Evolutionary conservation across 2,329 filamentous ascomycete species (phyloP), one percentile per base, ranked within the genome.

Genomic region (Alternaria rosae): DNA sequence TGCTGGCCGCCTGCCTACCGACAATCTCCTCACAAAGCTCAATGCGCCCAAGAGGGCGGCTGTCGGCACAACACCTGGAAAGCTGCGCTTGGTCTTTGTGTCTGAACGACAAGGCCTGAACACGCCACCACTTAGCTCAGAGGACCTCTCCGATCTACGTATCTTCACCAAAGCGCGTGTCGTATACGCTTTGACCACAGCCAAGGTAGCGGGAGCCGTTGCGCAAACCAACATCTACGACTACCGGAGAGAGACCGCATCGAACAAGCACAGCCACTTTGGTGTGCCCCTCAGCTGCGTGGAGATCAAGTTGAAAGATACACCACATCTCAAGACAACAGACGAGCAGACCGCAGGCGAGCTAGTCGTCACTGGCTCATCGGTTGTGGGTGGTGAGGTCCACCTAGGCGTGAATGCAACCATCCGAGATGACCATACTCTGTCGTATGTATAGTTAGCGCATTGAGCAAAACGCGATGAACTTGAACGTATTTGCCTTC

Each of bases 221-320:
- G 84, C 91, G 1, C 94, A 98, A 81, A 97, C 92, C 8, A 89
- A 92, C 64, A 85, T 94, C 41, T 96, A 92, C 75, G 94, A 98
- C 77, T 98, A 98, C 78, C 85, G 94, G 51, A 68, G 84, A 85
- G 38, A 79, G 42, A 76, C 79, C 44, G 54, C 68, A 7, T 76
- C 66, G 66, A 75, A 70, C 54, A 79, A 82, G 45, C 80, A 82
- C 47, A 83, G 80, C 60, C 93, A 97, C 78, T 97, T 98, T 74
- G 95, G 95, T 4, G 85, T 91, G 10, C 94, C 94, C 3, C 76
- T 95, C 42, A 92, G 91, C 66, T 91, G 89, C 70, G 86, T 94
- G 1, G 94, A 98, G 81, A 78, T 97, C 41, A 86, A 91, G 72
- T 77, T 97, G 63, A 86, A 85, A 69, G 90, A 93, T 74, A 88